Conservation (phyloP, 148 eudicot species). For the Fallopia convolvulus region DNA sequence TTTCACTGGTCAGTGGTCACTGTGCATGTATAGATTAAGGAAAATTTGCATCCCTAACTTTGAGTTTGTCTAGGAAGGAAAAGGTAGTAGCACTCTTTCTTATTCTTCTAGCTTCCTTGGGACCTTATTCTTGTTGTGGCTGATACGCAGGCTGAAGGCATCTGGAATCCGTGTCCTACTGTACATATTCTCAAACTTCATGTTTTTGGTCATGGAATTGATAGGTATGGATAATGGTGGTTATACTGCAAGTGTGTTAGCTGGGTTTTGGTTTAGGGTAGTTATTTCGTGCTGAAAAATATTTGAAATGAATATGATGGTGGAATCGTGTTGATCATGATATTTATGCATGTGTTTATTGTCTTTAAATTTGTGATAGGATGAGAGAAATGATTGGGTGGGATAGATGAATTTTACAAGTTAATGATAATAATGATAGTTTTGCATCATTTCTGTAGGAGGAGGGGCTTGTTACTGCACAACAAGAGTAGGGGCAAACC, state of each 20-base stretch:
- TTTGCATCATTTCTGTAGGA: no score
- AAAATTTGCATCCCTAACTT: not conserved
- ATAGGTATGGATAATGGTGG: constrained; percentile 47
- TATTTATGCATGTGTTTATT: no score
- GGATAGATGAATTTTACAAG: no score
- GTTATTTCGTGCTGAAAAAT: not conserved
- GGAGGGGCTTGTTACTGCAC: no score
- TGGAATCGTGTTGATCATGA: no score
- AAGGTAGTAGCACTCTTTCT: not conserved
- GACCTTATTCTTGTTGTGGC: constrained; percentile 2
- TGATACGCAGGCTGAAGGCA: constrained; percentile 65
- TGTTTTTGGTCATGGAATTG: constrained; percentile 97
- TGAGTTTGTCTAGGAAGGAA: not conserved
- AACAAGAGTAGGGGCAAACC: no score
- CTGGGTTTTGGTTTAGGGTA: not conserved
- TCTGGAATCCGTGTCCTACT: constrained; percentile 84
- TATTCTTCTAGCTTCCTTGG: not conserved
- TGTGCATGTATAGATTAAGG: not conserved
- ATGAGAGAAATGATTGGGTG: no score
- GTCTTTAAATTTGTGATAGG: no score
- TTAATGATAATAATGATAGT: no score
- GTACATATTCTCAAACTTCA: constrained; percentile 77
- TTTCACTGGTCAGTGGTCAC: not conserved
- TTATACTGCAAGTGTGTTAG: not conserved
- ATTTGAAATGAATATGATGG: not conserved